Percentiles rank a stretch among this genome's conserved stretches.
These are phyloP conservation scores for Trichoderma gracile DNA, from an alignment of 2,329 filamentous ascomycete species.

Conservation along the genomic window DNA sequence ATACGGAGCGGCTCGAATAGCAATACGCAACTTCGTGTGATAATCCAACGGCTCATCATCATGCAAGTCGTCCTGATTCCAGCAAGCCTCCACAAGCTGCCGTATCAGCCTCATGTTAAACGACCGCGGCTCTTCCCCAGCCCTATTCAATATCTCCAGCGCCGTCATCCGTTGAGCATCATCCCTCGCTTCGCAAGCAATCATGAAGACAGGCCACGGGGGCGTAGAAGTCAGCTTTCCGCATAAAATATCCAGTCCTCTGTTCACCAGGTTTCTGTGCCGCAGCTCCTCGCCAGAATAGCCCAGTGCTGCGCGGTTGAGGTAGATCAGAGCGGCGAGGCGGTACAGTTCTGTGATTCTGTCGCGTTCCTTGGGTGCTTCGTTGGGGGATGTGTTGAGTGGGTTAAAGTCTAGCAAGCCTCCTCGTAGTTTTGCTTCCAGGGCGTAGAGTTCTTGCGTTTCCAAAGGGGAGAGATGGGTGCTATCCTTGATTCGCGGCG, in stretches of 20 bases:
- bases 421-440: slow-evolving; percentile 5
- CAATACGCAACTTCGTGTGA: slow-evolving; percentile 6
- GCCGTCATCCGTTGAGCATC: slow-evolving; percentile 10
- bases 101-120: neutral
- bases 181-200: neutral
- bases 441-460: neutral
- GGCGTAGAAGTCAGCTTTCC: neutral
- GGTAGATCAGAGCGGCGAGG: slow-evolving; percentile 6
- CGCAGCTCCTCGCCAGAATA: slow-evolving; percentile 6
- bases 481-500: neutral
- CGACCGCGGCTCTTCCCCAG: neutral
- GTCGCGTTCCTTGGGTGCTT: neutral
- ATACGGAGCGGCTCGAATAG: neutral
- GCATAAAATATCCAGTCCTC: neutral
- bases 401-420: neutral
- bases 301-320: slow-evolving; percentile 7
- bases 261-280: slow-evolving; percentile 3
- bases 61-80: slow-evolving; percentile 17
- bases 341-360: neutral
- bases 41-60: slow-evolving; percentile 2
- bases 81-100: slow-evolving; percentile 12
- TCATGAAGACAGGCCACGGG: slow-evolving; percentile 3
- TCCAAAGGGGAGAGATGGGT: neutral
- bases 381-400: neutral
- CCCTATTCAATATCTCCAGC: neutral